Conservation (phyloP, 192 early-diverging fungal species). For the Kappamyces sp. region DNA sequence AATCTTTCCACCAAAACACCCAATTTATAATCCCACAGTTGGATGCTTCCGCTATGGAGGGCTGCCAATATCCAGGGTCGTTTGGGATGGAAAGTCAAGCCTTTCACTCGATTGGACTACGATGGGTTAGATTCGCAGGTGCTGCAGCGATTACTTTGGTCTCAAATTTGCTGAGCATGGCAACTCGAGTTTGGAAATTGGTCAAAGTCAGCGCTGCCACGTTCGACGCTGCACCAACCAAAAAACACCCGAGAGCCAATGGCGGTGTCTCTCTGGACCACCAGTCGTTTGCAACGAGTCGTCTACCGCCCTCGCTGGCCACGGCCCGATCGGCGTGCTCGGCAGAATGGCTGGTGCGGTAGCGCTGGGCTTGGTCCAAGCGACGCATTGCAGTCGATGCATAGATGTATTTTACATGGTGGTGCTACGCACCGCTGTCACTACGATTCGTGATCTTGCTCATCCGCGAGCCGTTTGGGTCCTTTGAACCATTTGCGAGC, state of each 20-base stretch:
- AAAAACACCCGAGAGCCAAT: too few species aligned
- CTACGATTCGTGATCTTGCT: background rate
- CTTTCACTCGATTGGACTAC: conserved; percentile 87
- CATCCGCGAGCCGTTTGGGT: conserved; percentile 2
- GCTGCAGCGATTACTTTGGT: conserved; percentile 65
- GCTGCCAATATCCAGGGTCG: conserved; percentile 97
- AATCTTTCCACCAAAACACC: conserved; percentile 95
- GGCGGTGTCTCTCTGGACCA: too few species aligned
- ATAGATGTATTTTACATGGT: too few species aligned
- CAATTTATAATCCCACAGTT: conserved; percentile 99
- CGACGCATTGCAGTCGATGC: too few species aligned
- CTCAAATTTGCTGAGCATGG: conserved; percentile 83
- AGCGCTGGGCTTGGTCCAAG: too few species aligned
- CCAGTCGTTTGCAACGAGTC: too few species aligned
- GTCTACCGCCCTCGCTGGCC: too few species aligned
- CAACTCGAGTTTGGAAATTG: background rate
- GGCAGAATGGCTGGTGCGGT: too few species aligned
- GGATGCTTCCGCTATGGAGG: conserved; percentile 94
- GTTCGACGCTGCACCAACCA: too few species aligned
- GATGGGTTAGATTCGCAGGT: background rate
- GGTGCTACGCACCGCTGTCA: too few species aligned
- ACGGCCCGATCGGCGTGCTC: too few species aligned
- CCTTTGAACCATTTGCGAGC: conserved; percentile 32
- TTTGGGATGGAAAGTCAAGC: conserved; percentile 92
- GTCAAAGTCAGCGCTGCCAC: background rate